Evolutionary conservation across 225 moss, liverwort and hornwort genomes (phyloP).

Genomic region (Sphagnum contortum): DNA sequence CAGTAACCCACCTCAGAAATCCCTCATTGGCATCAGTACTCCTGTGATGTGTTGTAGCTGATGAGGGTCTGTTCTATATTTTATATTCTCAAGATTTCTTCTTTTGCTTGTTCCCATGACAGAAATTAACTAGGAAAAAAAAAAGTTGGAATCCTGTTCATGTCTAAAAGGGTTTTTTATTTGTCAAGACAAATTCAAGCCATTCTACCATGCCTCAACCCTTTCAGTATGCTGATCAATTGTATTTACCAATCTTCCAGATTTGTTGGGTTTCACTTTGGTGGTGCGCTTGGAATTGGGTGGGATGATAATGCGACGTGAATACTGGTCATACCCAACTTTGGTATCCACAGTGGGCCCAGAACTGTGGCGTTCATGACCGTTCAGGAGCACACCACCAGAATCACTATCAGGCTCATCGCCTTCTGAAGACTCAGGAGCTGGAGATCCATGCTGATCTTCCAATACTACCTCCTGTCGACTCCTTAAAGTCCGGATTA

Average conservation of each 20-base stretch:
- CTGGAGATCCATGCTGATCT: conserved; percentile 29
- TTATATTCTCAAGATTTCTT: too few relatives aligned
- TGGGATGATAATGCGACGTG: conserved; percentile 32
- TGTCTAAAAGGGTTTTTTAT: too few relatives aligned
- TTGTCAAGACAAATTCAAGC: too few relatives aligned
- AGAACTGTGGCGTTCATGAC: conserved; percentile 29
- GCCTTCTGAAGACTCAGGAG: conserved; percentile 62
- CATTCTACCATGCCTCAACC: conserved; percentile 73
- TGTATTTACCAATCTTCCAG: conserved; percentile 69
- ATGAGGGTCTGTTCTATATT: too few relatives aligned
- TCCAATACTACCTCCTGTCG: conserved; percentile 63
- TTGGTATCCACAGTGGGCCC: conserved; percentile 25
- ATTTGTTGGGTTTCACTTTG: conserved; percentile 60
- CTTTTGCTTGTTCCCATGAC: too few relatives aligned
- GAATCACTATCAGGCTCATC: conserved; percentile 73
- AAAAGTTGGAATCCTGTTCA: too few relatives aligned
- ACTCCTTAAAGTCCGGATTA: conserved; percentile 67
- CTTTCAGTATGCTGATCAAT: conserved; percentile 94
- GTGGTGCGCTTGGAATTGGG: conserved; percentile 39
- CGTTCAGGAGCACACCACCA: conserved; percentile 40
- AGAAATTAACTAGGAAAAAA: too few relatives aligned
- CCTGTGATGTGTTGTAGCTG: too few relatives aligned
- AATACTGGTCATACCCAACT: conserved; percentile 63
- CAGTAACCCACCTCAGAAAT: too few relatives aligned
- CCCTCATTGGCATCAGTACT: too few relatives aligned